A percentile compares a stretch with the other conserved stretches of the same genome.
These are phyloP conservation scores for Fraxinus sp. DNA, from an alignment of 305 asterid species.

Conservation along the genomic window DNA sequence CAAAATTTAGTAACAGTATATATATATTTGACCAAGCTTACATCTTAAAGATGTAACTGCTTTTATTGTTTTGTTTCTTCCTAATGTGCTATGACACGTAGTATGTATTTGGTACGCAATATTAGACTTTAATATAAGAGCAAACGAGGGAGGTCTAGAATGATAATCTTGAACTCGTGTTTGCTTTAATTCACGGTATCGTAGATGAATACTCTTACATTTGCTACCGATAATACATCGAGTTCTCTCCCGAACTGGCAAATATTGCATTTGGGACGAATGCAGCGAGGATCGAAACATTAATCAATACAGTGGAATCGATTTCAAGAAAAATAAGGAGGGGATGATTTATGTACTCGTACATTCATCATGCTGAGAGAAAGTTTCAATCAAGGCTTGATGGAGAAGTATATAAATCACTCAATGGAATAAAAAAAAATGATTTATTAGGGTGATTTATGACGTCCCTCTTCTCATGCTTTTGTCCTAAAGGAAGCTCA, in stretches of 20 bases:
- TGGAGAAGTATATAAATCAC: conserved; percentile 1
- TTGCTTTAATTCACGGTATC: background rate
- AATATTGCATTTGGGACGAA: background rate
- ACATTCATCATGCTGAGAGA: background rate
- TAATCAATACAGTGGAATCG: background rate
- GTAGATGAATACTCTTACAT: background rate
- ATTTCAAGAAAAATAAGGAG: background rate
- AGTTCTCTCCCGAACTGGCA: background rate
- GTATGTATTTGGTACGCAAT: background rate
- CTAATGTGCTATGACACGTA: background rate
- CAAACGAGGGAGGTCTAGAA: background rate
- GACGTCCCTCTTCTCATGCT: conserved; percentile 29
- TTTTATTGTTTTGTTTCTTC: background rate
- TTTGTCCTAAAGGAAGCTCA: conserved; percentile 31
- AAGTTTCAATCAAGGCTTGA: background rate
- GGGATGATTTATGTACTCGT: background rate
- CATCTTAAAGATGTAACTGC: background rate
- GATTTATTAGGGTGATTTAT: conserved; percentile 33
- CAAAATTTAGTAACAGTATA: background rate
- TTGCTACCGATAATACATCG: background rate
- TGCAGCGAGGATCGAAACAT: background rate
- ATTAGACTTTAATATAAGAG: background rate
- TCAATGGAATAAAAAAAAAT: conserved; percentile 9
- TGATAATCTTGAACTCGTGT: background rate
- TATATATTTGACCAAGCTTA: background rate